Base-by-base conservation (phyloP, 805 yeast species). In the Yamadazyma tumulicola region DNA sequence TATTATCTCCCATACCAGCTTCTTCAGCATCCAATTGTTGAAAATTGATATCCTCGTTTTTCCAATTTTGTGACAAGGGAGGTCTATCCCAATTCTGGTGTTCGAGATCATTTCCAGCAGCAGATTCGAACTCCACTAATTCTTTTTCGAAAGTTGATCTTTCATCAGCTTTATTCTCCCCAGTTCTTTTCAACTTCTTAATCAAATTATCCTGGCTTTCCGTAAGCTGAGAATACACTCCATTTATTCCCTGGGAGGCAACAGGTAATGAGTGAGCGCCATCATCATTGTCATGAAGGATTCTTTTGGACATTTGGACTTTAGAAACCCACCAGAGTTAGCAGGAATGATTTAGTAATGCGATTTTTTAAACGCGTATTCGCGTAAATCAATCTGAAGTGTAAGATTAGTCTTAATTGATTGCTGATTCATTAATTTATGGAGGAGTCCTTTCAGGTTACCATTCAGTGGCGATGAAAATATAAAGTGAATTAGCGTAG, bases 21-120 rank as follows among this genome's bases (percentile, higher is more conserved):
- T 93, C 98, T 51, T 93, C 97, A 1, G 95, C 96, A 57, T 93
- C 98, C 48, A 93, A 67, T 52, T 93, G 98, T 58, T 93, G 97
- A 55, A 89, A 89, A 1, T 74, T 69, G 18, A 84, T 69, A 48
- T 82, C 88, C 1, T 50, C 47, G 2, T 81, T 71, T 35, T 72
- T 64, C 43, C 81, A 77, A 26, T 63, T 64, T 1, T 35, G 26
- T 2, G 82, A 75, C 5, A 77, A 48, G 0, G 72, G 66, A 0
- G 93, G 84, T 43, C 91, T 71, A 41, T 74, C 69, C 66, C 74
- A 67, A 10, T 30, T 35, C 35, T 67, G 74, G 24, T 55, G 59
- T 37, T 66, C 70, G 33, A 57, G 65, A 19, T 50, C 51, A 8
- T 48, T 50, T 4, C 51, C 51, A 7, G 55, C 50, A 11, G 51